These are phyloP conservation scores for Neofusicoccum ribis DNA, from an alignment of 2,329 filamentous ascomycete species.

Conservation along the genomic window DNA sequence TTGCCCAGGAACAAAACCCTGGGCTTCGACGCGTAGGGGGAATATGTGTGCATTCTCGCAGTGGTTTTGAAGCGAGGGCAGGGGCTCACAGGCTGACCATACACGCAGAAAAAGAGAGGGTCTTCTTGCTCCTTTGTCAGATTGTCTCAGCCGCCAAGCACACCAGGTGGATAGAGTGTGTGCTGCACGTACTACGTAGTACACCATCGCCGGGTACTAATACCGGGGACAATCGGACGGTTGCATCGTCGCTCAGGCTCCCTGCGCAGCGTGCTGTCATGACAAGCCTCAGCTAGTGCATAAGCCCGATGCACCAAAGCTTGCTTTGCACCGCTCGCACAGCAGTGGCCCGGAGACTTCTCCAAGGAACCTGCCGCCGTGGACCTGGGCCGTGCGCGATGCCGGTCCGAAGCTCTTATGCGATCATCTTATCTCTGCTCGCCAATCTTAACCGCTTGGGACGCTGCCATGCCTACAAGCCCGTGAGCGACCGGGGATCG, in stretches of 20 bases:
- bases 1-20: slow-evolving; percentile 6
- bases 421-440: slow-evolving; percentile 5
- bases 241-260: too few relatives aligned
- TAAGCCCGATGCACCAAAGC: not conserved
- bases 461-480: not conserved
- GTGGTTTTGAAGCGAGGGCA: not conserved
- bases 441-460: not conserved
- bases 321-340: not conserved
- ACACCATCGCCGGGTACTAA: slow-evolving; percentile 6
- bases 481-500: not conserved
- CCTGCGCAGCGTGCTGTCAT: not conserved
- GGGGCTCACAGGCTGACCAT: not conserved
- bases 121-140: too few relatives aligned
- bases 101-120: not conserved
- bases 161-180: too few relatives aligned
- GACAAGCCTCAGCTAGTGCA: not conserved
- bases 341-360: not conserved
- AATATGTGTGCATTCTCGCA: not conserved
- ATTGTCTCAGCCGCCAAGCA: too few relatives aligned
- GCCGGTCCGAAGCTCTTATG: not conserved
- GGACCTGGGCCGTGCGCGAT: not conserved
- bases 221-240: not conserved
- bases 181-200: too few relatives aligned
- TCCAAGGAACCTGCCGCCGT: not conserved
- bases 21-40: not conserved